phyloP scores from a whole-genome alignment of 2,329 filamentous ascomycete genomes.

The Pestalotiopsis fici region DNA sequence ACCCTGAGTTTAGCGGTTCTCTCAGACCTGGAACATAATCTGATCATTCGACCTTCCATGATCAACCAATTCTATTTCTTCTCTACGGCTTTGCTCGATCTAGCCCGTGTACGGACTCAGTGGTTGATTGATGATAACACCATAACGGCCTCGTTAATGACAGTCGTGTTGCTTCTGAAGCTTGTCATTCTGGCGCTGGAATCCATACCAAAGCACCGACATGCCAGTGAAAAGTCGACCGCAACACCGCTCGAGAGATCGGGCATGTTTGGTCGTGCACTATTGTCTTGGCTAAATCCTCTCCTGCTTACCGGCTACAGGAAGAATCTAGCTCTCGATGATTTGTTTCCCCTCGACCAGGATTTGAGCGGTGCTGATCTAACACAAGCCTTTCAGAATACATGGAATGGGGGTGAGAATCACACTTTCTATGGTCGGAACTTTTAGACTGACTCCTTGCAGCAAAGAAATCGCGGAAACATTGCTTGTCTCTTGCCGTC shows the following conservation, averaged over 20 bases:
- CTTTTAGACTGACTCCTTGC: neutral
- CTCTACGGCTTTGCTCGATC: neutral
- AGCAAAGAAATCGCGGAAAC: slow-evolving; percentile 4
- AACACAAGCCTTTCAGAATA: neutral
- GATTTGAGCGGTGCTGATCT: neutral
- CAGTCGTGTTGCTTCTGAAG: neutral
- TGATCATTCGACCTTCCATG: neutral
- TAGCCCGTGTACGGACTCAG: neutral
- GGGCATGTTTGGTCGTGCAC: slow-evolving; percentile 5
- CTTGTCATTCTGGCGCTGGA: neutral
- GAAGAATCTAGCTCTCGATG: neutral
- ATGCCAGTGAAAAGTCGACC: neutral
- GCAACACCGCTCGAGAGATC: neutral
- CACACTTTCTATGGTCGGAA: neutral
- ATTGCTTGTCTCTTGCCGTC: neutral
- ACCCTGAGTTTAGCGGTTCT: neutral
- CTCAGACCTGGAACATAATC: slow-evolving; percentile 1
- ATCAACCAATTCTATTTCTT: neutral
- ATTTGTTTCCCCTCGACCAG: neutral
- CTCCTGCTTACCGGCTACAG: neutral
- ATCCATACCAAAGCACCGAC: neutral
- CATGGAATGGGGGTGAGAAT: neutral
- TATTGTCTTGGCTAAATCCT: slow-evolving; percentile 4
- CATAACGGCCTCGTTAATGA: neutral
- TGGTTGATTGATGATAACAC: neutral